Evolutionary conservation across 2,329 filamentous ascomycete species (phyloP), one percentile per base, ranked within the genome.

Genomic region (Gnomoniopsis smithogilvyi): DNA sequence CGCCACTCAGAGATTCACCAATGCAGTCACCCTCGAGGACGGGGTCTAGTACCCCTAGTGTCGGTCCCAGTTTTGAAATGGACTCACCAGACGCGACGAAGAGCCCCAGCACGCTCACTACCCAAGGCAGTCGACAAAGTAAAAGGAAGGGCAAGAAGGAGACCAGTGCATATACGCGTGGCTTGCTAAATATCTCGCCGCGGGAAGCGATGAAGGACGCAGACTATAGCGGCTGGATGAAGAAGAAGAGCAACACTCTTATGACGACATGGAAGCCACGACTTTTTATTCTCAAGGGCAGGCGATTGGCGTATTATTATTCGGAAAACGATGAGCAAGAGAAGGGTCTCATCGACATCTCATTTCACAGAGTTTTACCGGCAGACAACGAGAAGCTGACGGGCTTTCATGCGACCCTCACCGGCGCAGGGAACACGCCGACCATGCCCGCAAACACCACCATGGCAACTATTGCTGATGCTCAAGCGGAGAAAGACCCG

Each of bases 201-300:
- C 80, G 86, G 57, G 91, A 96, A 70, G 92, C 94, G 62, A 95
- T 96, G 74, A 78, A 86, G 62, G 87, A 86, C 62, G 94, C 92
- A 57, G 94, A 99, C 69, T 98, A 96, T 72, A 94, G 89, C 68
- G 95, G 58, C 1, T 99, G 95, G 95, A 99, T 99, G 95, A 98
- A 95, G 80, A 99, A 99, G 82, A 93, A 96, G 74, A 96, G 92
- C 61, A 94, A 92, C 1, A 95, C 94, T 68, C 80, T 98, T 36
- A 96, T 99, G 88, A 92, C 92, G 2, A 96, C 93, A 1, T 99
- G 95, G 95, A 99, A 98, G 70, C 90, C 93, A 14, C 88, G 95
- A 14, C 81, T 98, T n/a, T 99, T 99, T 69, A 88, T 99, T 8
- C 84, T 99, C 59, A 93, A 92, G 68, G 95, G 95, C 33, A 87